These are phyloP conservation scores for Biscogniauxia marginata DNA, from an alignment of 2,329 filamentous ascomycete species.

Conservation along the genomic window DNA sequence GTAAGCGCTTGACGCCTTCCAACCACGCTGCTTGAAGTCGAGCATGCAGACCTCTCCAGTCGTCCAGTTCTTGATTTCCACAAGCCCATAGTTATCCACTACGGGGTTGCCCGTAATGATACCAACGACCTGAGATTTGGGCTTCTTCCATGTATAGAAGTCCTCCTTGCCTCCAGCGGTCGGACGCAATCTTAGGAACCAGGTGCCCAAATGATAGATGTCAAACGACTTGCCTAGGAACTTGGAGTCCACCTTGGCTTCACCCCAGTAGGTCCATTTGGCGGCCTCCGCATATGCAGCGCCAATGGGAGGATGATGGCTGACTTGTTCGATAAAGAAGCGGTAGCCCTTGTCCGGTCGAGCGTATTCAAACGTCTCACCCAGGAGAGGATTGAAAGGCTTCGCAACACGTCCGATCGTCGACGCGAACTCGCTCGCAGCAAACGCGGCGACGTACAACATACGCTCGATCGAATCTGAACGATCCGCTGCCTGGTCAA, in stretches of 20 bases:
- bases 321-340: constrained; percentile 98
- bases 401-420: constrained; percentile 97
- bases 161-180: constrained; percentile 74
- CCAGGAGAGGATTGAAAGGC: constrained; percentile 93
- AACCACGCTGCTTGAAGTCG: constrained; percentile 93
- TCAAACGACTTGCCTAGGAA: constrained; percentile 98
- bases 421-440: constrained; percentile 93
- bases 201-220: constrained; percentile 92
- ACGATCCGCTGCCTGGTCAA: constrained; percentile 84
- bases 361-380: constrained; percentile 96
- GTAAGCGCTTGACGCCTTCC: constrained; percentile 91
- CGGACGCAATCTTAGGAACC: constrained; percentile 87
- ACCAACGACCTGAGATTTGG: constrained; percentile 94
- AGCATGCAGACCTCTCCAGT: constrained; percentile 87
- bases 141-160: constrained; percentile 98
- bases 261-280: constrained; percentile 96
- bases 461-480: constrained; percentile 86
- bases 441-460: constrained; percentile 93
- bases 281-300: constrained; percentile 90
- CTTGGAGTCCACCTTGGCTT: constrained; percentile 92
- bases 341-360: constrained; percentile 95
- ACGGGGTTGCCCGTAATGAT: constrained; percentile 96
- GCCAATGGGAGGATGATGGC: constrained; percentile 92
- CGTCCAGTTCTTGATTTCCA: constrained; percentile 97
- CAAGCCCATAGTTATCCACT: constrained; percentile 95